Evolutionary conservation across 495 filamentous ascomycete species (phyloP).

Genomic region (Penicillium paradoxum): DNA sequence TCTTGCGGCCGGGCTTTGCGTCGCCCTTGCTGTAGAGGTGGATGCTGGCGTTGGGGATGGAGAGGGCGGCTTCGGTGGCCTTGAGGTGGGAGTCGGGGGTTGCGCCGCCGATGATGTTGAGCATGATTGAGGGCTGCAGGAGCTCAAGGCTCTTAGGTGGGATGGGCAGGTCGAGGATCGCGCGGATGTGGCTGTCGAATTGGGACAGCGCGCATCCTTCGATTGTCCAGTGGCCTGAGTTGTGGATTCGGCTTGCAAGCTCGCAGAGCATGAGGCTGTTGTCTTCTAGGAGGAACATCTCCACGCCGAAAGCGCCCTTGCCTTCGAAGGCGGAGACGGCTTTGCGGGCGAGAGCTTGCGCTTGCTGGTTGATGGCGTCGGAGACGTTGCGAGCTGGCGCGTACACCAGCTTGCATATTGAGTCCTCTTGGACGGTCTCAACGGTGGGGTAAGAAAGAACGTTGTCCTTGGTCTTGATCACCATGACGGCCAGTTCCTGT

Average conservation of each 20-base stretch:
- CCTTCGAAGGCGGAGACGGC: constrained; percentile 78
- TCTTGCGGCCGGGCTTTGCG: constrained; percentile 82
- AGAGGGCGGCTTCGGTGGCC: constrained; percentile 60
- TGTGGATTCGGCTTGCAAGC: constrained; percentile 92
- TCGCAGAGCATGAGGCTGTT: constrained; percentile 78
- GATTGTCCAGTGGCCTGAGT: constrained; percentile 96
- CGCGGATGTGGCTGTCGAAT: constrained; percentile 82
- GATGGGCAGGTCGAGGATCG: constrained; percentile 76
- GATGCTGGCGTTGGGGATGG: constrained; percentile 56
- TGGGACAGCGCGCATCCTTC: constrained; percentile 88
- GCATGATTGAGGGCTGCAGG: constrained; percentile 75
- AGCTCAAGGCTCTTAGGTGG: constrained; percentile 55
- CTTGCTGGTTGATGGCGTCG: constrained; percentile 53
- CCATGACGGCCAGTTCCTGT: constrained; percentile 86
- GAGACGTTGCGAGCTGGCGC: constrained; percentile 74
- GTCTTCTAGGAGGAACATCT: constrained; percentile 89
- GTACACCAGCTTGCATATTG: constrained; percentile 91
- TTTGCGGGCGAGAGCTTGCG: constrained; percentile 71
- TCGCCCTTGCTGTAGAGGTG: constrained; percentile 91
- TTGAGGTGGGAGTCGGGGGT: constrained; percentile 62
- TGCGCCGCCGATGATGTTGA: constrained; percentile 88
- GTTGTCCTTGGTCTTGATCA: constrained; percentile 80
- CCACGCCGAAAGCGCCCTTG: constrained; percentile 91
- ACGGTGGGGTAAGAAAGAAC: constrained; percentile 80
- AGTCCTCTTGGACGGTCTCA: constrained; percentile 93